Conservation (phyloP, 352 stramenopile genomes). For the Phytopythium chamaehyphon region DNA sequence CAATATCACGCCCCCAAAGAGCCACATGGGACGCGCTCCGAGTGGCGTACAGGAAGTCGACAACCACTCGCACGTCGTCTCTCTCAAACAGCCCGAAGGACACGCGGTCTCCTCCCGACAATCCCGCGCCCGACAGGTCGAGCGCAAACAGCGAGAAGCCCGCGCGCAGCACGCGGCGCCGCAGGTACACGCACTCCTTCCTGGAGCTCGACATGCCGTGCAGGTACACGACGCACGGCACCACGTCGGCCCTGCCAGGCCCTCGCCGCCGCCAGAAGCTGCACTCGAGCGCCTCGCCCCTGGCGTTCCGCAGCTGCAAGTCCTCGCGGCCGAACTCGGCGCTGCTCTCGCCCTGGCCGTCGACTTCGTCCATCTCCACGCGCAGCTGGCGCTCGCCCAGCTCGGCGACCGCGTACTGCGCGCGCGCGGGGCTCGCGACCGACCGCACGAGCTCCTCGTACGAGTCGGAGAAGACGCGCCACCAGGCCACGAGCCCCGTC, state of each 20-base stretch:
- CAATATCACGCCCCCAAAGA: slow-evolving; percentile 68
- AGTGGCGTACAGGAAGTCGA: slow-evolving; percentile 70
- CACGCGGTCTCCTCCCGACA: slow-evolving; percentile 58
- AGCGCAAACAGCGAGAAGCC: slow-evolving; percentile 75
- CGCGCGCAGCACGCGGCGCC: slow-evolving; percentile 36
- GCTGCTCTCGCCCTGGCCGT: slow-evolving; percentile 13
- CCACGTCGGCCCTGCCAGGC: too few relatives aligned
- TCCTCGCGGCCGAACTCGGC: slow-evolving; percentile 47
- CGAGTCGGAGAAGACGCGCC: slow-evolving; percentile 63
- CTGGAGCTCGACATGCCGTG: slow-evolving; percentile 77
- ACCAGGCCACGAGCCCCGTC: slow-evolving; percentile 53
- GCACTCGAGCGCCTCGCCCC: slow-evolving; percentile 54
- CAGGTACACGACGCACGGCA: slow-evolving; percentile 75
- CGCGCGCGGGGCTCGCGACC: slow-evolving; percentile 55
- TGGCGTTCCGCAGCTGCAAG: slow-evolving; percentile 46
- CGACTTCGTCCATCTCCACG: not conserved
- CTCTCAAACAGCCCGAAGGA: slow-evolving; percentile 74
- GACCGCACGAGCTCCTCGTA: slow-evolving; percentile 77
- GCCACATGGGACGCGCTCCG: slow-evolving; percentile 42
- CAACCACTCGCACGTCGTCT: slow-evolving; percentile 45
- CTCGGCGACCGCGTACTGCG: slow-evolving; percentile 51
- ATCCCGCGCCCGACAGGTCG: slow-evolving; percentile 64
- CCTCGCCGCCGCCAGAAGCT: slow-evolving; percentile 65
- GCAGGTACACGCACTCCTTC: slow-evolving; percentile 72
- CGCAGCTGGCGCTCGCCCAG: slow-evolving; percentile 22